Evolutionary conservation across 139 green algal genomes (phyloP).

Genomic region (Desmodesmus armatus): DNA sequence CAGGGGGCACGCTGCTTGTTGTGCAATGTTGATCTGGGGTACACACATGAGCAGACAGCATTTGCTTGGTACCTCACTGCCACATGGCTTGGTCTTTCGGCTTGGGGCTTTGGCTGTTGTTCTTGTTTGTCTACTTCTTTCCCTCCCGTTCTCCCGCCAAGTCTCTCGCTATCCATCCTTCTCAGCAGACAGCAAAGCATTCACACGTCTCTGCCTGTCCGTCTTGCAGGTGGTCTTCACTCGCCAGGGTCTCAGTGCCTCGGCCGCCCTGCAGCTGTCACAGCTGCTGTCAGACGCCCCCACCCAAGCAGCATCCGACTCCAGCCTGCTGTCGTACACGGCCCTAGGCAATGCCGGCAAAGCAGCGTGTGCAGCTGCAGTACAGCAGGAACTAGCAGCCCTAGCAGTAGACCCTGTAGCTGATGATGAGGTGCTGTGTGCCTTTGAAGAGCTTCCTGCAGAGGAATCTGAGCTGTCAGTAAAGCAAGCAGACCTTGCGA

Average conservation of each 20-base stretch:
- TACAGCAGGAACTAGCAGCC: not conserved
- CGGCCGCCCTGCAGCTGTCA: not conserved
- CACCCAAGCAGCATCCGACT: not conserved
- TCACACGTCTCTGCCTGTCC: not conserved
- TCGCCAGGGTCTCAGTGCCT: not conserved
- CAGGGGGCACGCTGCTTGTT: not conserved
- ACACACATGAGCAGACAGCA: too few relatives aligned
- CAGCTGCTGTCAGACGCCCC: not conserved
- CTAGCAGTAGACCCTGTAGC: not conserved
- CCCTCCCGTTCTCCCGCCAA: too few relatives aligned
- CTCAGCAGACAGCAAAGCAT: too few relatives aligned
- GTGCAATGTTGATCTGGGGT: too few relatives aligned
- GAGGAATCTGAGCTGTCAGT: constrained; percentile 10
- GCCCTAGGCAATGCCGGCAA: not conserved
- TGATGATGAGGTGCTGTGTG: not conserved
- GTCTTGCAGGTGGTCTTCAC: constrained; percentile 25
- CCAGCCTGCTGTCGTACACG: not conserved
- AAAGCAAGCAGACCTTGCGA: not conserved
- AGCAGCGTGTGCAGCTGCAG: not conserved
- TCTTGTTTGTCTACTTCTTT: too few relatives aligned
- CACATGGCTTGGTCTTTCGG: too few relatives aligned
- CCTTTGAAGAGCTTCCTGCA: not conserved
- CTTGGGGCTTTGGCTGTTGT: too few relatives aligned
- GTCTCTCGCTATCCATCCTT: too few relatives aligned
- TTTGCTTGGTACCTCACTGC: too few relatives aligned